A percentile compares a stretch with the other conserved stretches of the same genome.
Evolutionary conservation across 495 filamentous ascomycete species (phyloP).

Genomic region (Pseudotulostoma volvatum): DNA sequence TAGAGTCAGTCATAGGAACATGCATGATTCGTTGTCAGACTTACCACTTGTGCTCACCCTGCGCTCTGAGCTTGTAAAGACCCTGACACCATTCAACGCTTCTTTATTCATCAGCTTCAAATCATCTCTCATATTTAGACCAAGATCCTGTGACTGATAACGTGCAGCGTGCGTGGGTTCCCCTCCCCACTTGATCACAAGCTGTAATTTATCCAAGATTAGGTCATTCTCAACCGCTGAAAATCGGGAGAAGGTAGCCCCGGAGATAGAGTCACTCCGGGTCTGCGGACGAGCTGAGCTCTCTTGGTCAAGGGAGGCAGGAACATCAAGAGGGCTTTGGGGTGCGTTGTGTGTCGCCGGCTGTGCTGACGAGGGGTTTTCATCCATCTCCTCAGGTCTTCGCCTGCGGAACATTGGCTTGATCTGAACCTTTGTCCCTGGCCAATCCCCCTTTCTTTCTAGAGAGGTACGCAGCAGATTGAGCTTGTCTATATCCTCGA

Average conservation of each 20-base stretch:
- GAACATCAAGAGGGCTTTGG: slow-evolving; percentile 12
- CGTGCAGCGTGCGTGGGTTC: slow-evolving; percentile 95
- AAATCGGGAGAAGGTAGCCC: slow-evolving; percentile 73
- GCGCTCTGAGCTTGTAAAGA: slow-evolving; percentile 89
- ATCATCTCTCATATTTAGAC: slow-evolving; percentile 90
- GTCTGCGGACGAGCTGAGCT: slow-evolving; percentile 27
- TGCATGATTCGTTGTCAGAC: slow-evolving; percentile 12
- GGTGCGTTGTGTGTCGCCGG: not conserved
- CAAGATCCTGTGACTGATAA: slow-evolving; percentile 88
- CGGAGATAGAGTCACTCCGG: slow-evolving; percentile 68
- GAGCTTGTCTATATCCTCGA: slow-evolving; percentile 80
- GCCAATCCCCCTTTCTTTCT: slow-evolving; percentile 80
- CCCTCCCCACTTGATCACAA: slow-evolving; percentile 98
- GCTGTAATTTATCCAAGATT: slow-evolving; percentile 83
- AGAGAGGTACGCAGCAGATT: slow-evolving; percentile 67
- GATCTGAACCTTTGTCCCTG: slow-evolving; percentile 96
- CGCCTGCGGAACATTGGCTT: slow-evolving; percentile 93
- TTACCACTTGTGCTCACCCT: slow-evolving; percentile 78
- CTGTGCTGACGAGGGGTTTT: slow-evolving; percentile 7
- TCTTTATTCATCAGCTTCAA: slow-evolving; percentile 85
- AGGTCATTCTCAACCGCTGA: slow-evolving; percentile 80
- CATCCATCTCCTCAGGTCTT: slow-evolving; percentile 39
- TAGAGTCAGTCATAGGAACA: slow-evolving; percentile 1
- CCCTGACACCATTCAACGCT: slow-evolving; percentile 70
- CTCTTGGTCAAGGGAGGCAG: slow-evolving; percentile 9